Evolutionary conservation across 2,329 filamentous ascomycete genomes (phyloP).

Genomic region (Colletotrichum acutatum): DNA sequence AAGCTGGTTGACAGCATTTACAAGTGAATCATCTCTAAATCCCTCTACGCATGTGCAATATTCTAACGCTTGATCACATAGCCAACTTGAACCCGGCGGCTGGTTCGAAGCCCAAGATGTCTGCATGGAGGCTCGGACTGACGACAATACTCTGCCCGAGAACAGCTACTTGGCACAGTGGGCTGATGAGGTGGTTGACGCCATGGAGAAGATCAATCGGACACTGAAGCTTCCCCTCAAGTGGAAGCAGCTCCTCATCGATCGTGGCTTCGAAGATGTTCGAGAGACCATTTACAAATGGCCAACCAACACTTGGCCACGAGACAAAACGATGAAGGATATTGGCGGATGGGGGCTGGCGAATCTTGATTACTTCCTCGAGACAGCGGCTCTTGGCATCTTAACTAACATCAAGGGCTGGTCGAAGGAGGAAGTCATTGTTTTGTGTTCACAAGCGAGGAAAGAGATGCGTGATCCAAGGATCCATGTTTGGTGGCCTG

Average conservation of each 20-base stretch:
- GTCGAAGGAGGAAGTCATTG: constrained; percentile 44
- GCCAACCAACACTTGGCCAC: constrained; percentile 51
- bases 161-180: constrained; percentile 47
- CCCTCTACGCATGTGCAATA: background rate
- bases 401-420: constrained; percentile 51
- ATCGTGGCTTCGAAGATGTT: constrained; percentile 49
- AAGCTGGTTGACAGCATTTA: constrained; percentile 41
- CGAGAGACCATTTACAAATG: constrained; percentile 45
- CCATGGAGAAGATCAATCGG: constrained; percentile 44
- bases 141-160: constrained; percentile 45
- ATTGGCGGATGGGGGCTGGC: constrained; percentile 46
- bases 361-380: constrained; percentile 45
- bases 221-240: constrained; percentile 41
- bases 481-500: constrained; percentile 42
- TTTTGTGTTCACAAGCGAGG: constrained; percentile 39
- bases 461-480: constrained; percentile 40
- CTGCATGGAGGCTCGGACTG: constrained; percentile 42
- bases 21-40: constrained; percentile 12
- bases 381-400: constrained; percentile 49
- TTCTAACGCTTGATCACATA: background rate
- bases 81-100: constrained; percentile 46
- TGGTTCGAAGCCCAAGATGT: constrained; percentile 47
- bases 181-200: constrained; percentile 45
- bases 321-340: constrained; percentile 47
- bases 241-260: constrained; percentile 43